These are phyloP conservation scores for Naematelia encephala DNA, from an alignment of 768 basidiomycete species.

Conservation along the genomic window DNA sequence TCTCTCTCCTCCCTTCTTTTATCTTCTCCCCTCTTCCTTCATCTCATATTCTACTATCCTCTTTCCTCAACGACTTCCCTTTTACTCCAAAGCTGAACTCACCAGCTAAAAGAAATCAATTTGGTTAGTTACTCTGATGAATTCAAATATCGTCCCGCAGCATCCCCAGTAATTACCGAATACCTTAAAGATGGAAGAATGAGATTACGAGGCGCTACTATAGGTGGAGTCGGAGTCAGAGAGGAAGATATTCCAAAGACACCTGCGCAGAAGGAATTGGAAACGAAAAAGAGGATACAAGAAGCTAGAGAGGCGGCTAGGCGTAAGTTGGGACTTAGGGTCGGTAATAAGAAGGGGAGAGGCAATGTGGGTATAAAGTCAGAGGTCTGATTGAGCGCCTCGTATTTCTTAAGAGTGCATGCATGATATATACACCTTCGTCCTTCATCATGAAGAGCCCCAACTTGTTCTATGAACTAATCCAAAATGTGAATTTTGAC, in stretches of 20 bases:
- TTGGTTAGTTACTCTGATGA: slow-evolving; percentile 71
- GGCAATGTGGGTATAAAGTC: neutral
- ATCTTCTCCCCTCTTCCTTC: too few relatives aligned
- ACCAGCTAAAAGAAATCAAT: too few relatives aligned
- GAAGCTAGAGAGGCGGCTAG: slow-evolving; percentile 46
- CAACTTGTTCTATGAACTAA: too few relatives aligned
- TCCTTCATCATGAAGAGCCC: too few relatives aligned
- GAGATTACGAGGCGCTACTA: slow-evolving; percentile 66
- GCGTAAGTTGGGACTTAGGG: slow-evolving; percentile 33
- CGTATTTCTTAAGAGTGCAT: too few relatives aligned
- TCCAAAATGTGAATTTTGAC: too few relatives aligned
- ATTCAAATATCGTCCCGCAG: slow-evolving; percentile 76
- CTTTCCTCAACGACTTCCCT: neutral
- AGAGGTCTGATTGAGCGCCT: slow-evolving; percentile 9
- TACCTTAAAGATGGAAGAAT: slow-evolving; percentile 66
- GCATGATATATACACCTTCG: too few relatives aligned
- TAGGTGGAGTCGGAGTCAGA: slow-evolving; percentile 51
- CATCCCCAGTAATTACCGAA: slow-evolving; percentile 78
- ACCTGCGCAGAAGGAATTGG: slow-evolving; percentile 23
- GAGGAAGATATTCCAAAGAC: slow-evolving; percentile 42
- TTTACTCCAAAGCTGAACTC: too few relatives aligned
- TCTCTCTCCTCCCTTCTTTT: too few relatives aligned
- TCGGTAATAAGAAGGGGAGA: slow-evolving; percentile 14
- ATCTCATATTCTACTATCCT: neutral
- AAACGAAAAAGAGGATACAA: slow-evolving; percentile 34